Evolutionary conservation across 768 basidiomycete species (phyloP), one percentile per base, ranked within the genome.

Genomic region (Tylopilus rubrobrunneus): DNA sequence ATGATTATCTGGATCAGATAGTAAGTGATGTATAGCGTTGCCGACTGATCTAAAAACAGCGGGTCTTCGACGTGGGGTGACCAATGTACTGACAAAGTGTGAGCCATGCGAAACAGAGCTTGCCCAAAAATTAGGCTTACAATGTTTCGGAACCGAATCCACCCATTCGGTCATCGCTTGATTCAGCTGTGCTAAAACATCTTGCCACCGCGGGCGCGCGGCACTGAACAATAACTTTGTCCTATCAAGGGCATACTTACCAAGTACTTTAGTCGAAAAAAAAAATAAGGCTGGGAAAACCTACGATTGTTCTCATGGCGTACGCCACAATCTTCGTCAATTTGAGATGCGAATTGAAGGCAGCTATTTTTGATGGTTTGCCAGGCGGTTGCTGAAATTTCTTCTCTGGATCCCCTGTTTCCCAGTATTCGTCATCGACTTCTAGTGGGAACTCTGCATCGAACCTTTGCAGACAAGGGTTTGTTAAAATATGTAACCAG

Each of bases 401-500:
- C 27, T 68, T 64, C 10, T 72, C 67, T 12, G 79, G 74, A 51
- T 77, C 77, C 49, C 69, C 73, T 17, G 69, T 71, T 56, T 83
- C 79, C 90, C 89, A 94, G 64, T 83, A 91, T 56, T 85, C 82
- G 60, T 87, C 86, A 58, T 95, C 89, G 14, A 92, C 85, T 67
- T 92, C 89, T 12, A 89, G 76, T 39, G 89, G 89, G 33, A 89
- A 72, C 44, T 91, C 91, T 27, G 87, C 73, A 65, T 95, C 92
- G 64, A 90, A 91, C 66, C 91, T 93, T 58, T n/a, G 56, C 49
- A 57, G 66, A 28, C 25, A n/a, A 40, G 21, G 21, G 48, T 64
- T 19, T 62, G 47, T 48, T 23, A 51, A 36, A 49, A 33, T 1
- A 36, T 31, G 33, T 27, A 33, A 49, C 34, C n/a, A 21, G 11